These are phyloP conservation scores for Kodamaea restingae DNA, from an alignment of 805 yeast species.

Conservation along the genomic window DNA sequence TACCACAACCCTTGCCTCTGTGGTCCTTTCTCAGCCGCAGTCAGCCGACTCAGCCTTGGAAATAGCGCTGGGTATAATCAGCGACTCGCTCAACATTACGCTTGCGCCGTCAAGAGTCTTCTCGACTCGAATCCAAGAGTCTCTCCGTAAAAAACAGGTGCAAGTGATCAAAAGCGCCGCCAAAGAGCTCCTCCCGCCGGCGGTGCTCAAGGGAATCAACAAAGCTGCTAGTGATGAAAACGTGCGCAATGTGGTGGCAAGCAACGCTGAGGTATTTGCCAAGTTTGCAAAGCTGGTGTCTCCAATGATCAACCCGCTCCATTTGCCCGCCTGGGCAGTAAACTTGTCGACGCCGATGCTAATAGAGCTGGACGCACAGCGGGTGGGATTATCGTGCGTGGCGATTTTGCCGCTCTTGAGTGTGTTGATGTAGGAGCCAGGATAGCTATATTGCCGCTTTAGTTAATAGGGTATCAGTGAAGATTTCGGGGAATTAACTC, in stretches of 20 bases:
- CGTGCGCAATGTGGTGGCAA: constrained; percentile 2
- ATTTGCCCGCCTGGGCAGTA: not conserved
- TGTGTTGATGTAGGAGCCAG: not conserved
- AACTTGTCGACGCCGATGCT: not conserved
- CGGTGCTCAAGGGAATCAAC: constrained; percentile 2
- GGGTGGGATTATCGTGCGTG: not conserved
- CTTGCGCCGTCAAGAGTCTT: not conserved
- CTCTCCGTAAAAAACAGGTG: constrained; percentile 2
- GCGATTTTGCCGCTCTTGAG: not conserved
- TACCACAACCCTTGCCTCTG: too few species aligned
- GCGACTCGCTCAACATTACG: not conserved
- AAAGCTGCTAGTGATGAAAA: constrained; percentile 1
- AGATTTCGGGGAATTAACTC: too few species aligned
- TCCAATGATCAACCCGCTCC: constrained; percentile 1
- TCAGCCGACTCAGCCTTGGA: constrained; percentile 1
- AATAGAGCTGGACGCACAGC: not conserved
- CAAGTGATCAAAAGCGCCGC: constrained; percentile 2
- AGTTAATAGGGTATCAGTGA: too few species aligned
- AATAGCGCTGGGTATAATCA: not conserved
- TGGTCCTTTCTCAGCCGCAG: not conserved
- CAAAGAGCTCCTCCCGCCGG: constrained; percentile 5
- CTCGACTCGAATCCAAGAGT: constrained; percentile 1
- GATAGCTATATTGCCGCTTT: too few species aligned
- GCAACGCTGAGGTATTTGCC: constrained; percentile 1
- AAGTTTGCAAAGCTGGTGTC: constrained; percentile 4